Base-by-base conservation (phyloP, 2,329 filamentous ascomycete species). In the Dothidotthia symphoricarpi region DNA sequence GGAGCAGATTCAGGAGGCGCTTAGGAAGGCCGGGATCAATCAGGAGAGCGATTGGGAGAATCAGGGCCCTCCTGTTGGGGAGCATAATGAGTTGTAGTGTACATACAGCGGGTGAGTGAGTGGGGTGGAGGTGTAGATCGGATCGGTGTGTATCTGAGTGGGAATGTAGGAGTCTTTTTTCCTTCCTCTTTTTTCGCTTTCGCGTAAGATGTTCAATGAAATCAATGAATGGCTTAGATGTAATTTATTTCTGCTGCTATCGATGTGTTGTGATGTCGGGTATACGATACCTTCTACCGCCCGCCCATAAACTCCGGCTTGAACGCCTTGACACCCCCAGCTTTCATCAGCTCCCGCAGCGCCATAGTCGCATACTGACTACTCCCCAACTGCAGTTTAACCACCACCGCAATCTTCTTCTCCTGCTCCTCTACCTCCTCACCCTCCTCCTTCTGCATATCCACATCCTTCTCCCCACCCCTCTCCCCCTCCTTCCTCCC, bases 321-420 rank as follows among this genome's bases (percentile, higher is more conserved):
- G 53, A 76, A 85, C 6, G 75, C 73, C 55, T 73, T 72, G 4
- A 82, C 72, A 10, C 80, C 82, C 2, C 82, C 80, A 28, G 67
- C 69, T 57, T 82, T 85, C 74, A 88, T 89, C 45, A 94, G 67
- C 68, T 94, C 88, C 36, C 88, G 72, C 49, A 94, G 63, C 10
- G 86, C 85, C 74, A 94, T 87, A 0, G 88, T 94, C 0, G 88
- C 88, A 69, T 94, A 94, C 58, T 88, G 85, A 59, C 86, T 89
- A 32, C 82, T 81, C 1, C 81, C 85, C 17, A 94, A 74, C 61
- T 88, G 83, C 67, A 94, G 78, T 61, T 82, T 88, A 52, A 93
- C 64, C 16, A 86, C 68, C 0, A 88, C 75, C 1, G 83, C 86
- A 13, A 87, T 70, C 57, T 85, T 83, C 34, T 68, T 63, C 24